Conservation (phyloP, 257 asterid genomes). For the Plantago elongata region DNA sequence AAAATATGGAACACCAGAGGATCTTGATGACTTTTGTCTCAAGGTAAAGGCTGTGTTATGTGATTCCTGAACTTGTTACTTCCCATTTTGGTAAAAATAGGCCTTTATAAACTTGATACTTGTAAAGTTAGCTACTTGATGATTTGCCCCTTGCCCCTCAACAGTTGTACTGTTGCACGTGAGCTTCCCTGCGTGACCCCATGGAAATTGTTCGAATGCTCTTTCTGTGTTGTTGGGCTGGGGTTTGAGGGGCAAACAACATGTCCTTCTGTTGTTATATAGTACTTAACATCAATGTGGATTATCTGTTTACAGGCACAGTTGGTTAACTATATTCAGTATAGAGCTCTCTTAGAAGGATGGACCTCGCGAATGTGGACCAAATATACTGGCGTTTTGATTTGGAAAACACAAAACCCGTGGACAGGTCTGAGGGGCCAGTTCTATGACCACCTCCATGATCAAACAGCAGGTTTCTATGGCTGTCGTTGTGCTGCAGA, state of each 20-base stretch:
- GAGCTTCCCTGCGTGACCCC: no score
- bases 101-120: no score
- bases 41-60: slow-evolving; percentile 43
- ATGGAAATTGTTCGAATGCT: no score
- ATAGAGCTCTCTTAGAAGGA: slow-evolving; percentile 96
- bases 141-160: no score
- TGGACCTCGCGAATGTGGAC: slow-evolving; percentile 98
- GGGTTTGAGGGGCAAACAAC: not conserved
- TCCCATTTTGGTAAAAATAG: no score
- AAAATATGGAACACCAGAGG: slow-evolving; percentile 65
- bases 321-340: slow-evolving; percentile 79
- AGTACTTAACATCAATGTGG: slow-evolving; percentile 14
- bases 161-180: no score
- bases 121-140: no score
- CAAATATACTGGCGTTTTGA: slow-evolving; percentile 89
- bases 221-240: not conserved
- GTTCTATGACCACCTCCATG: slow-evolving; percentile 94
- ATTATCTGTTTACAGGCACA: slow-evolving; percentile 64
- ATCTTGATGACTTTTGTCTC: slow-evolving; percentile 92
- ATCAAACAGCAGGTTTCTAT: slow-evolving; percentile 95
- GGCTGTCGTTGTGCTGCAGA: slow-evolving; percentile 96
- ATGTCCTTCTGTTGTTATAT: no score
- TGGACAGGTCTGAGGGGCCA: slow-evolving; percentile 99
- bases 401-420: slow-evolving; percentile 99
- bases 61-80: slow-evolving; percentile 1